Percentiles rank a stretch among this genome's conserved stretches.
Conservation (phyloP, 306 rosid species). For the Ammopiptanthus mongolicus region DNA sequence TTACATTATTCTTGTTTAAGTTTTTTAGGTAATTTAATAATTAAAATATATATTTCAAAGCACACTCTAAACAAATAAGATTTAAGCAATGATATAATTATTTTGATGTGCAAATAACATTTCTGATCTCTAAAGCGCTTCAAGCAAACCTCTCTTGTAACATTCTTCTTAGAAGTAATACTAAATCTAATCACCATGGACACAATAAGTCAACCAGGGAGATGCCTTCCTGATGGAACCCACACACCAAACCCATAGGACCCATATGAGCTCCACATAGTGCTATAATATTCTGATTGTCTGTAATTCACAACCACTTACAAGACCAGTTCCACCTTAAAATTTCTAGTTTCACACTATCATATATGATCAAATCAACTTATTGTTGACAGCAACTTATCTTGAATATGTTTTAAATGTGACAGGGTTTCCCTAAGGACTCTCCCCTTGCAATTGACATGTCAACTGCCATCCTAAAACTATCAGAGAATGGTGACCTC, state of each 20-base stretch:
- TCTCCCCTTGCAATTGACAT: constrained; percentile 74
- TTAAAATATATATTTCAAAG: no score
- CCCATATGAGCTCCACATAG: not conserved
- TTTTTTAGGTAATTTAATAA: no score
- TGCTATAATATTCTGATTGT: not conserved
- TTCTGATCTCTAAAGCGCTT: no score
- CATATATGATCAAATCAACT: not conserved
- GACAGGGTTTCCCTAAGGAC: constrained; percentile 65
- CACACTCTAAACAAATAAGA: no score
- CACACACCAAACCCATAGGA: not conserved
- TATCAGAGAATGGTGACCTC: constrained; percentile 67
- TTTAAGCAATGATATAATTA: no score
- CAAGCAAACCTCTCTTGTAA: not conserved
- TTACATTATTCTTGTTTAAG: no score
- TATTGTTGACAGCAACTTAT: not conserved
- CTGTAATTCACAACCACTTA: no score
- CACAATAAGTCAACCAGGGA: not conserved
- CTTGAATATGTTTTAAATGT: not conserved
- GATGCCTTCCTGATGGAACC: not conserved
- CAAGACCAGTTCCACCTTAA: no score
- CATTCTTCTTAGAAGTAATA: not conserved
- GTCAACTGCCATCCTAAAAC: constrained; percentile 61
- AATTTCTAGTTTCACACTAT: no score
- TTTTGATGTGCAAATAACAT: no score
- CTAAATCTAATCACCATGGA: not conserved